Evolutionary conservation across 192 early-diverging fungal species (phyloP).

Genomic region (Entomortierella beljakovae): DNA sequence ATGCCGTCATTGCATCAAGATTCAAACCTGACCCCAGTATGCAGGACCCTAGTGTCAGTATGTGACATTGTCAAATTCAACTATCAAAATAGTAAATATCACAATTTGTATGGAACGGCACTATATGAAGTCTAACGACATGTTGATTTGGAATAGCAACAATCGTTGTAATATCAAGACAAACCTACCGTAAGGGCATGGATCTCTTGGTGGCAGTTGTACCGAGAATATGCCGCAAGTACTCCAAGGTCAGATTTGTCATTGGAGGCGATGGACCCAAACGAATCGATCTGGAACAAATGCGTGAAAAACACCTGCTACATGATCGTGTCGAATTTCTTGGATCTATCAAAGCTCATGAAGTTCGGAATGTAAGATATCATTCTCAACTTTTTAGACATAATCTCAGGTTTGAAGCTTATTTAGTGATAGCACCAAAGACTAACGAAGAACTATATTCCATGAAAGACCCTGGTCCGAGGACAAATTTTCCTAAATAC

Average conservation of each 20-base stretch:
- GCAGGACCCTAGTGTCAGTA: constrained; percentile 81
- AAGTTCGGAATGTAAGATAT: constrained; percentile 80
- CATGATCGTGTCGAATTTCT: constrained; percentile 94
- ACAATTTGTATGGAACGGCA: background rate
- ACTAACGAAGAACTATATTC: background rate
- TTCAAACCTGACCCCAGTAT: constrained; percentile 86
- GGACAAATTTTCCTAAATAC: constrained; percentile 98
- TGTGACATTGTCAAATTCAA: constrained; percentile 9
- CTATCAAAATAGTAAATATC: background rate
- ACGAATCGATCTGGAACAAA: constrained; percentile 95
- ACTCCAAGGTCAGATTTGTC: constrained; percentile 87
- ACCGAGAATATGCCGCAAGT: constrained; percentile 87
- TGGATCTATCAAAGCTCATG: constrained; percentile 83
- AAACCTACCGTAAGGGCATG: constrained; percentile 96
- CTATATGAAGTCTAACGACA: background rate
- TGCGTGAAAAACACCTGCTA: constrained; percentile 92
- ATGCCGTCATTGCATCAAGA: constrained; percentile 94
- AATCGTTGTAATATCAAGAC: constrained; percentile 91
- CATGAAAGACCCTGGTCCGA: constrained; percentile 70
- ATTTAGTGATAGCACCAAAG: background rate
- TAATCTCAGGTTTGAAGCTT: background rate
- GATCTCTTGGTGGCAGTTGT: constrained; percentile 93
- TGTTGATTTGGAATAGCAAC: constrained; percentile 68
- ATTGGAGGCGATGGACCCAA: constrained; percentile 98
- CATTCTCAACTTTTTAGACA: background rate